Conservation (phyloP, 164 flowering plant genomes). For the Annona cherimola region DNA sequence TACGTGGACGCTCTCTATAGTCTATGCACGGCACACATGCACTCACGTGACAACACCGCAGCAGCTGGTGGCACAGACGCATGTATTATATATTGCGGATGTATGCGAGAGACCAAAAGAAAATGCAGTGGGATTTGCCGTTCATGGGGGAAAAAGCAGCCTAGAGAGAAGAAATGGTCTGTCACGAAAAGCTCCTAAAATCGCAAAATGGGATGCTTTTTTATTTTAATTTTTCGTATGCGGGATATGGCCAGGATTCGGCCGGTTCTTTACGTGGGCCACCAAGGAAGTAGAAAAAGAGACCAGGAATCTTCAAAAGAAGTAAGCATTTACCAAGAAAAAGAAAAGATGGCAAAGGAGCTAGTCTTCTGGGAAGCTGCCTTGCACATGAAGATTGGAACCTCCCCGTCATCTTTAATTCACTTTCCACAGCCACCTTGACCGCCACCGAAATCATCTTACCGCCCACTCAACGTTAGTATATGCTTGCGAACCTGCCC, state of each 20-base stretch:
- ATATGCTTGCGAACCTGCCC: no score
- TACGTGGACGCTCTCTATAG: no score
- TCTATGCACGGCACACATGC: no score
- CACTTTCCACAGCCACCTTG: background rate
- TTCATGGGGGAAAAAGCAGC: background rate
- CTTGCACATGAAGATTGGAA: slow-evolving; percentile 31
- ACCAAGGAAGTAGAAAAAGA: background rate
- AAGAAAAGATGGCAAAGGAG: slow-evolving; percentile 2
- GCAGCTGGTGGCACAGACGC: no score
- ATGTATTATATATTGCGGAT: no score
- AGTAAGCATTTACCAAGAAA: slow-evolving; percentile 12
- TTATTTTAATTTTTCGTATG: no score
- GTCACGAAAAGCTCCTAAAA: background rate
- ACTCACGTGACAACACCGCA: no score
- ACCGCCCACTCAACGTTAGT: background rate
- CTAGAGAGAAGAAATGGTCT: background rate
- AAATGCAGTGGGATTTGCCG: background rate
- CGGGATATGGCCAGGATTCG: background rate
- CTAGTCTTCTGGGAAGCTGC: no score
- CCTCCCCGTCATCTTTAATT: no score
- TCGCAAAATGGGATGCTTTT: background rate
- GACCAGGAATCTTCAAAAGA: slow-evolving; percentile 20
- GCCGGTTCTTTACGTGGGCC: background rate
- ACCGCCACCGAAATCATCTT: background rate
- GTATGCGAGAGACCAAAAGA: no score